These are phyloP conservation scores for Nakazawaea ambrosiae DNA, from an alignment of 805 yeast genomes.

Conservation along the genomic window DNA sequence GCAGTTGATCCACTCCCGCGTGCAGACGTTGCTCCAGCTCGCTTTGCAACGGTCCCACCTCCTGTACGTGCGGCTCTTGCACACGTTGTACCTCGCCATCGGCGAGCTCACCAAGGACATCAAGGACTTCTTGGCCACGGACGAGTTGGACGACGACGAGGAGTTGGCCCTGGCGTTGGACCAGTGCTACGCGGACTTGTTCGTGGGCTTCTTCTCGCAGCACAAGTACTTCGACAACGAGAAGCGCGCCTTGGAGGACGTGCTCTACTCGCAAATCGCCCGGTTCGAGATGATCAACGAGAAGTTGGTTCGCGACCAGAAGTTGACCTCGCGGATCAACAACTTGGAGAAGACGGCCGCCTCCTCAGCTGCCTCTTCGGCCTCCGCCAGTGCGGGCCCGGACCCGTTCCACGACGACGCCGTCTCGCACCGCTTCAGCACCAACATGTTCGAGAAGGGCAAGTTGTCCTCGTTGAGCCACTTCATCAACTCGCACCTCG, in stretches of 20 bases:
- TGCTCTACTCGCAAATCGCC: constrained; percentile 37
- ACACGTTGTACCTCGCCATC: constrained; percentile 53
- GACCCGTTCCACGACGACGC: constrained; percentile 6
- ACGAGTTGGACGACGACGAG: constrained; percentile 39
- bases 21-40: constrained; percentile 50
- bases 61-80: constrained; percentile 71
- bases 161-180: constrained; percentile 47
- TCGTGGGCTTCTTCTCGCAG: constrained; percentile 60
- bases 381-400: constrained; percentile 6
- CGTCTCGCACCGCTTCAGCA: constrained; percentile 18
- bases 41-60: constrained; percentile 59
- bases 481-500: constrained; percentile 48
- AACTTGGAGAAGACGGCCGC: constrained; percentile 15
- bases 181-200: constrained; percentile 65
- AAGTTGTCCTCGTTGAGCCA: constrained; percentile 46
- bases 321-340: constrained; percentile 22
- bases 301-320: constrained; percentile 27
- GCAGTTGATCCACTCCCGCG: constrained; percentile 54
- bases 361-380: constrained; percentile 5
- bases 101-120: constrained; percentile 58
- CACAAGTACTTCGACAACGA: constrained; percentile 66
- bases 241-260: constrained; percentile 55
- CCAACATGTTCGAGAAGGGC: constrained; percentile 26
- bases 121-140: constrained; percentile 46
- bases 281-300: constrained; percentile 35